Base-by-base conservation (phyloP, 331 rosid species). In the Malus hybrid region DNA sequence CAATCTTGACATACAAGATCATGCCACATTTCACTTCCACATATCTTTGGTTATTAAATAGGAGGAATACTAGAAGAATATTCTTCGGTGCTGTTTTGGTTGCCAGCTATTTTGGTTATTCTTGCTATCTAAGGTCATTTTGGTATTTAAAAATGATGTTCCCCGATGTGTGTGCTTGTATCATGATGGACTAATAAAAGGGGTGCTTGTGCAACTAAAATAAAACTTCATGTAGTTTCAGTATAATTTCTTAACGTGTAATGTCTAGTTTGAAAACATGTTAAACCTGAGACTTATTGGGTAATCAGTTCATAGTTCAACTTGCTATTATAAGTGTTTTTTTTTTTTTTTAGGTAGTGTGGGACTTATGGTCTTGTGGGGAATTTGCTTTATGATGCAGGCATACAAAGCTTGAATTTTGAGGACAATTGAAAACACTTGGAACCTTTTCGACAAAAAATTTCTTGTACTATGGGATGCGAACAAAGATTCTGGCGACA, bases 341-440 rank as follows among this genome's bases (percentile, higher is more conserved):
- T 28, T 28, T 28, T 28, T 28, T 2, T 28, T 28, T 28, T 28
- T 2, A 2, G 29, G 29, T 28, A 0, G 29, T 28, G 29, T 28
- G 29, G 29, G 29, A 2, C 29, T 28, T 28, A 28, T 28, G 29
- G 29, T 28, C 29, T 28, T 28, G 29, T 28, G 29, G 29, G 29
- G 3, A 28, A 28, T 28, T 28, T 28, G 29, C 29, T 28, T 28
- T 28, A 28, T 28, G 29, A 28, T 28, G 29, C 29, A 28, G 29
- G 77, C 85, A 64, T 91, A 87, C 76, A 90, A 88, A 84, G 92
- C 86, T 77, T 92, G 95, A 93, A 39, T 94, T 81, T 85, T 92
- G 66, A 94, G 85, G 86, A 85, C 89, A 57, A 77, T 90, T 7
- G 92, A 80, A 79, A 94, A 84, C 33, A 87, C 89, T 24, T 94